Percentiles rank a stretch among this genome's conserved stretches.
Conservation (phyloP, 2,329 filamentous ascomycete genomes). For the Xylaria digitata region DNA sequence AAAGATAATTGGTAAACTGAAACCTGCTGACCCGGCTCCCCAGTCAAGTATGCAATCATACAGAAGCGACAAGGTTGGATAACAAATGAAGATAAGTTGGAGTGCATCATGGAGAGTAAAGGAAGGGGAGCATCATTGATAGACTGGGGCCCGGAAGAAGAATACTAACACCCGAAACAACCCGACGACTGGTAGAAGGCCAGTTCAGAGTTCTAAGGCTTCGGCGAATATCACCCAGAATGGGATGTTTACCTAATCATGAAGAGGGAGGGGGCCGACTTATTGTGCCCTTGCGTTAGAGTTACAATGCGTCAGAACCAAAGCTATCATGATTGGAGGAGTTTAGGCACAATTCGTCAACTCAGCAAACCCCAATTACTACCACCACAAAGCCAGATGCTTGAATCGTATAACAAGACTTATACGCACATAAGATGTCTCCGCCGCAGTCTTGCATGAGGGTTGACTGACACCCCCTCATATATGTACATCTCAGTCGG, state of each 20-base stretch:
- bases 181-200: neutral
- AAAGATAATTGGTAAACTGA: neutral
- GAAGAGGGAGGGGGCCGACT: conserved; percentile 12
- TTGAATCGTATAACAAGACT: neutral
- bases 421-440: neutral
- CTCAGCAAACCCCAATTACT: neutral
- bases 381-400: neutral
- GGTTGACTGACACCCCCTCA: neutral
- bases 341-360: neutral
- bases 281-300: neutral
- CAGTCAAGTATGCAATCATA: conserved; percentile 48
- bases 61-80: conserved; percentile 58
- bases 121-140: conserved; percentile 52
- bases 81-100: conserved; percentile 65
- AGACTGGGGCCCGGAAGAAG: conserved; percentile 58
- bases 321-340: neutral
- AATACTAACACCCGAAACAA: conserved; percentile 16
- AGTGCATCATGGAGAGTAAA: conserved; percentile 63
- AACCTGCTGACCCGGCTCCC: conserved; percentile 20
- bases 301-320: conserved; percentile 4
- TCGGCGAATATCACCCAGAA: neutral
- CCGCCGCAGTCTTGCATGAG: neutral
- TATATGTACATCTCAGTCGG: conserved; percentile 3
- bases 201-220: neutral
- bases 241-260: neutral